These are phyloP conservation scores for Calycina marina DNA, from an alignment of 2,329 filamentous ascomycete species.

Conservation along the genomic window DNA sequence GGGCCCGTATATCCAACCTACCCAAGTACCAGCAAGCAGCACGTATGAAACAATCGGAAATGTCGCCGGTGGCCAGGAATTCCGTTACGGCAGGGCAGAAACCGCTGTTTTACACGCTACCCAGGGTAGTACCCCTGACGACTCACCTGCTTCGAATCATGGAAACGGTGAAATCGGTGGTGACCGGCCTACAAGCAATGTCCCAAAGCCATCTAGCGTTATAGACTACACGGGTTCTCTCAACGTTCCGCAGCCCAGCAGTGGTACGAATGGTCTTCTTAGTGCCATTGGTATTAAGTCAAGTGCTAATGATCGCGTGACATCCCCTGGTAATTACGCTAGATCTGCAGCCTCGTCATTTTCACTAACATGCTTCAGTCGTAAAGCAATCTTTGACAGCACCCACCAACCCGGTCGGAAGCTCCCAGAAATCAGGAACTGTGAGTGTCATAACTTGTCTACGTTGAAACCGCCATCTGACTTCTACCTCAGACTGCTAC, in stretches of 20 bases:
- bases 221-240: no score
- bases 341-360: no score
- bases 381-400: no score
- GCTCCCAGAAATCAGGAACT: no score
- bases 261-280: slow-evolving; percentile 45
- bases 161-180: slow-evolving; percentile 42
- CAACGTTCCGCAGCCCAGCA: slow-evolving; percentile 30
- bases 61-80: slow-evolving; percentile 19
- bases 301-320: slow-evolving; percentile 25
- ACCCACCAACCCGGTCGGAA: no score
- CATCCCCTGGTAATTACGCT: slow-evolving; percentile 16
- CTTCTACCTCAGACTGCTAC: no score
- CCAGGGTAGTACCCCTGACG: slow-evolving; percentile 34
- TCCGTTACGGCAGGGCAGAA: slow-evolving; percentile 22
- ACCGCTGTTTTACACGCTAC: slow-evolving; percentile 21
- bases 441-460: no score
- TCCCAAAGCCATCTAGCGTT: no score
- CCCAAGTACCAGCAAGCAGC: no score
- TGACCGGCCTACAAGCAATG: slow-evolving; percentile 30
- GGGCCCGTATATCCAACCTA: neutral
- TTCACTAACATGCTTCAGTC: no score
- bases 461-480: no score
- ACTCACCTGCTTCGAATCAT: slow-evolving; percentile 47
- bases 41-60: no score
- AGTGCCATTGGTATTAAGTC: slow-evolving; percentile 43